Evolutionary conservation across 73 alveolate species (phyloP).

Genomic region (Tetrahymena borealis): DNA sequence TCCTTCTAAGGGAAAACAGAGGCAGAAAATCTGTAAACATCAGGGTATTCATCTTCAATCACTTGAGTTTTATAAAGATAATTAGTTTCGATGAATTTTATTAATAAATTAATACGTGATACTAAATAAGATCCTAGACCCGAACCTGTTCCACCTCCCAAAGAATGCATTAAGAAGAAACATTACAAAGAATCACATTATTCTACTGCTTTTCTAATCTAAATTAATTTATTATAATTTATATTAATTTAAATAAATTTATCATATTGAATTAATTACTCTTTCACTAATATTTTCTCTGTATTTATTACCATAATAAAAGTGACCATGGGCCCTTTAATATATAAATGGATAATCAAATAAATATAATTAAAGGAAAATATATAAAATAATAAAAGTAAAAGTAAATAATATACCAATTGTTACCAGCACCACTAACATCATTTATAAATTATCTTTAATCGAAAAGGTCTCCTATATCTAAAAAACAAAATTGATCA

Average conservation of each 20-base stretch:
- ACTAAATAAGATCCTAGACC: constrained; percentile 98
- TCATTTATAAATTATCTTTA: constrained; percentile 92
- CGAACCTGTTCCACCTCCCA: constrained; percentile 99
- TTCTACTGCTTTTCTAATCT: constrained; percentile 83
- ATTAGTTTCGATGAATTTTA: neutral
- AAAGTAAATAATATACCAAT: neutral
- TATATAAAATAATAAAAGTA: neutral
- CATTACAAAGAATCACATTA: constrained; percentile 98
- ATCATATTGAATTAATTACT: constrained; percentile 16
- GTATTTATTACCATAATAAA: constrained; percentile 28
- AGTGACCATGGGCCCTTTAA: constrained; percentile 44
- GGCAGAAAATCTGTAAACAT: constrained; percentile 94
- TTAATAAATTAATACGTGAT: constrained; percentile 10
- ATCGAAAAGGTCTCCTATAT: constrained; percentile 94
- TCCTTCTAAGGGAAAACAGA: constrained; percentile 98
- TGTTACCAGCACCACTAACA: constrained; percentile 74
- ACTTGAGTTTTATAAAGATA: too few species aligned
- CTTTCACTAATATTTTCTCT: constrained; percentile 83
- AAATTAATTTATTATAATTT: neutral
- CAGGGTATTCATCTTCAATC: constrained; percentile 85
- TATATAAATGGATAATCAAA: too few species aligned
- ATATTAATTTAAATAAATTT: neutral
- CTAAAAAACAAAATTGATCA: constrained; percentile 41
- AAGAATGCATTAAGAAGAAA: constrained; percentile 93
- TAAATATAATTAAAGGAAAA: too few species aligned